A percentile compares a stretch with the other conserved stretches of the same genome.
These are phyloP conservation scores for Trypanosoma cruzi DNA, from an alignment of 208 protist species.

Conservation along the genomic window DNA sequence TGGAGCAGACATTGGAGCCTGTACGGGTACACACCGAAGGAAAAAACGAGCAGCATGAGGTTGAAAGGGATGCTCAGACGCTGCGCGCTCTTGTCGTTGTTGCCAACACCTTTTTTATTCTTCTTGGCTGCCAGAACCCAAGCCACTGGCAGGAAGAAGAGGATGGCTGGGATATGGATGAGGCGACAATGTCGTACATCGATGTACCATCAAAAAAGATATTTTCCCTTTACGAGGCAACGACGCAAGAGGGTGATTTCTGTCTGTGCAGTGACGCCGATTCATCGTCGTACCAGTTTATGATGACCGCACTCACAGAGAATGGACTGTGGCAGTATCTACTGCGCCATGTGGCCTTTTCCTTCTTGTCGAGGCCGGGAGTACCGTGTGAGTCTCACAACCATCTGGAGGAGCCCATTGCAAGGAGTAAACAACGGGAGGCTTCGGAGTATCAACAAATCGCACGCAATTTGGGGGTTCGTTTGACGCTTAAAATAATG, in stretches of 20 bases:
- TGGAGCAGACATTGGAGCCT: background rate
- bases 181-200: too few species aligned
- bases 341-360: constrained; percentile 12
- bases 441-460: background rate
- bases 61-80: background rate
- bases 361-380: background rate
- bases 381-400: background rate
- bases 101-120: constrained; percentile 6
- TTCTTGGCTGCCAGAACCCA: constrained; percentile 12
- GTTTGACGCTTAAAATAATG: constrained; percentile 22
- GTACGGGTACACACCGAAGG: background rate
- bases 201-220: background rate
- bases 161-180: background rate
- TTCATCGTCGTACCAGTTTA: constrained; percentile 8
- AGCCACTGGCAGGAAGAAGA: constrained; percentile 12
- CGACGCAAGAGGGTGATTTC: background rate
- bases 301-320: constrained; percentile 17
- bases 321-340: constrained; percentile 21
- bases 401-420: background rate
- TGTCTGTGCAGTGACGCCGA: constrained; percentile 7
- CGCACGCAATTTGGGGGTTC: constrained; percentile 8
- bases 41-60: background rate
- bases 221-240: background rate
- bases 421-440: constrained; percentile 1
- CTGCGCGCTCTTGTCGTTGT: background rate